phyloP scores from a whole-genome alignment of 2,329 filamentous ascomycete genomes.

The Xylariales sp. region DNA sequence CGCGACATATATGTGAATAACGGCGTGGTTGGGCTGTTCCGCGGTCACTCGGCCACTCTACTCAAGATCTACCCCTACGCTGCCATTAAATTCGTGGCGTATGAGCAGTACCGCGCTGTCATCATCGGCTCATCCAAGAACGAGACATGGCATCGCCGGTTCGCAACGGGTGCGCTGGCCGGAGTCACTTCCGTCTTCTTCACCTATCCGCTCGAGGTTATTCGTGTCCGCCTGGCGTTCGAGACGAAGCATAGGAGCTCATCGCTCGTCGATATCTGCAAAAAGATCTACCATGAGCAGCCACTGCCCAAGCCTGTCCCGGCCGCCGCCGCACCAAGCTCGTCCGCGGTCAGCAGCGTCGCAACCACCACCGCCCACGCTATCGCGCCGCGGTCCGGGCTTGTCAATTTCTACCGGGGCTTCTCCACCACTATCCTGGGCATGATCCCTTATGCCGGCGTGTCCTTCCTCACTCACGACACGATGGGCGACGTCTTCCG shows the following conservation, averaged over 20 bases:
- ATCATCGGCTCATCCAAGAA: conserved; percentile 67
- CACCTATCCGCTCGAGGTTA: conserved; percentile 91
- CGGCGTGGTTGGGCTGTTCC: conserved; percentile 74
- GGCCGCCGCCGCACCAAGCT: conserved; percentile 24
- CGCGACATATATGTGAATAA: conserved; percentile 75
- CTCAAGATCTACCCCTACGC: conserved; percentile 96
- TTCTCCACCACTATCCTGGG: conserved; percentile 87
- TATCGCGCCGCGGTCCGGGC: conserved; percentile 58
- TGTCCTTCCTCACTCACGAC: conserved; percentile 94
- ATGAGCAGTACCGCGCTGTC: conserved; percentile 85
- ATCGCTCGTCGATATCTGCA: conserved; percentile 71
- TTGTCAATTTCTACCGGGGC: conserved; percentile 91
- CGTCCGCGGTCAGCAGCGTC: conserved; percentile 32
- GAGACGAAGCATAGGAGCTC: conserved; percentile 79
- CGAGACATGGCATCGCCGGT: conserved; percentile 75
- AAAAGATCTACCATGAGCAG: conserved; percentile 80
- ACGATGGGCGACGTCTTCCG: conserved; percentile 82
- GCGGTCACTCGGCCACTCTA: conserved; percentile 90
- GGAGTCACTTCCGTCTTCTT: conserved; percentile 92
- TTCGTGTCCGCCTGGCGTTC: conserved; percentile 88
- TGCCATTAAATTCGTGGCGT: conserved; percentile 95
- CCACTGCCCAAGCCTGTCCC: conserved; percentile 36
- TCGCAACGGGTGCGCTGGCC: conserved; percentile 68
- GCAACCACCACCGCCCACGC: conserved; percentile 42
- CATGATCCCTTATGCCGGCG: conserved; percentile 95